Conservation (phyloP, 108 stramenopile species). For the Cyclostephanos tholiformis region DNA sequence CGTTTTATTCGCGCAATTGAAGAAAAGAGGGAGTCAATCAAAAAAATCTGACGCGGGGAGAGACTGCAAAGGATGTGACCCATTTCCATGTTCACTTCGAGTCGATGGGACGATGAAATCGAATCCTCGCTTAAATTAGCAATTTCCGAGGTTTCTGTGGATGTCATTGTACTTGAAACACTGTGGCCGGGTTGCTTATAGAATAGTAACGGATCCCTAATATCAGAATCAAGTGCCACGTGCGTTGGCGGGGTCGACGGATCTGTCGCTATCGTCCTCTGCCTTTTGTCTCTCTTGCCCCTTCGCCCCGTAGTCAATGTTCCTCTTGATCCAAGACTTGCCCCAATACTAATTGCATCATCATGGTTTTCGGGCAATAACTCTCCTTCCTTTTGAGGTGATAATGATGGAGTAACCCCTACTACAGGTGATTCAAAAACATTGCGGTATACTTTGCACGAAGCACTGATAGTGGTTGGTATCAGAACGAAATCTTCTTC, state of each 20-base stretch:
- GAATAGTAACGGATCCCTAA: not conserved
- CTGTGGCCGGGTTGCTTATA: not conserved
- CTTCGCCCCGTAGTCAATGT: constrained; percentile 50
- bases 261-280: not conserved
- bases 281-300: constrained; percentile 66
- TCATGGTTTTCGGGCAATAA: constrained; percentile 13
- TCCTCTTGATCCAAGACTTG: constrained; percentile 12
- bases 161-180: constrained; percentile 12
- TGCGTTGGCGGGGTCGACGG: not conserved
- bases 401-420: not conserved
- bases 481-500: constrained; percentile 32
- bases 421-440: constrained; percentile 4
- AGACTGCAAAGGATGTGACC: constrained; percentile 57
- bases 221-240: not conserved
- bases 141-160: constrained; percentile 6
- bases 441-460: constrained; percentile 30
- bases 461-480: constrained; percentile 31
- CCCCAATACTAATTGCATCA: constrained; percentile 11
- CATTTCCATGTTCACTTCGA: constrained; percentile 52
- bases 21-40: constrained; percentile 53
- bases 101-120: constrained; percentile 7
- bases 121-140: not conserved
- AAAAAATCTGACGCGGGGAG: constrained; percentile 64
- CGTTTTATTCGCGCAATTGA: constrained; percentile 58
- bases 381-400: constrained; percentile 7